A percentile compares a stretch with the other conserved stretches of the same genome.
phyloP scores from a whole-genome alignment of 129 eudicot species.

The Arctium minus region DNA sequence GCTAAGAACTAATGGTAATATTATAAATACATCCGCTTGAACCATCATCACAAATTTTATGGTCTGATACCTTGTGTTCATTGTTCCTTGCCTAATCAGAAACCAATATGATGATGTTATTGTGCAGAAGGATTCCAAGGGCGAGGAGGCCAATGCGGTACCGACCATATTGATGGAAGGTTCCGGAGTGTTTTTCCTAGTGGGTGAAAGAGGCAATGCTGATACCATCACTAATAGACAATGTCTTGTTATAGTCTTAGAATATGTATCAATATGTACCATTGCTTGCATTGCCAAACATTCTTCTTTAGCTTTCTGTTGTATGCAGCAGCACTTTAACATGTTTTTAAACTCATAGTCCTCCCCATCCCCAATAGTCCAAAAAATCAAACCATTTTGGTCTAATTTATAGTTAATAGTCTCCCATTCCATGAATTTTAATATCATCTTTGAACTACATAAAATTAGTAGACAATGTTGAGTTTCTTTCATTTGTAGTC shows the following conservation, averaged over 20 bases:
- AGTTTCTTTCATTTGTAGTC: not conserved
- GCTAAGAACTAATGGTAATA: not conserved
- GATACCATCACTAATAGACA: constrained; percentile 21
- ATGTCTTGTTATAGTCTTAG: constrained; percentile 25
- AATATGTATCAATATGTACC: constrained; percentile 38
- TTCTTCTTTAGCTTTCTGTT: constrained; percentile 20
- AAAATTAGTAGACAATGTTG: not conserved
- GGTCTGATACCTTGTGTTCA: not conserved
- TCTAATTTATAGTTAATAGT: not conserved
- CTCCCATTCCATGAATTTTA: not conserved
- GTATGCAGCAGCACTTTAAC: constrained; percentile 23
- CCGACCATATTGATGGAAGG: constrained; percentile 46
- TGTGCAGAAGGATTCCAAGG: constrained; percentile 72
- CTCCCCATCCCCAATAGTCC: not conserved
- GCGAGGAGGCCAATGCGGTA: constrained; percentile 71
- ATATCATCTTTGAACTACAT: not conserved
- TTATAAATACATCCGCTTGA: not conserved
- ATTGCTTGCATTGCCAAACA: constrained; percentile 21
- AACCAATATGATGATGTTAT: constrained; percentile 12
- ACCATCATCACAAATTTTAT: not conserved
- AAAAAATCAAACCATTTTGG: not conserved
- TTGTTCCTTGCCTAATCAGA: not conserved
- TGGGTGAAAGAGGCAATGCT: constrained; percentile 16
- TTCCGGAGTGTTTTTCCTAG: not conserved
- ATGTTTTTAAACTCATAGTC: constrained; percentile 13